Percentiles rank a stretch among this genome's conserved stretches.
These are phyloP conservation scores for Cucurbita maxima DNA, from an alignment of 306 rosid species.

Conservation along the genomic window DNA sequence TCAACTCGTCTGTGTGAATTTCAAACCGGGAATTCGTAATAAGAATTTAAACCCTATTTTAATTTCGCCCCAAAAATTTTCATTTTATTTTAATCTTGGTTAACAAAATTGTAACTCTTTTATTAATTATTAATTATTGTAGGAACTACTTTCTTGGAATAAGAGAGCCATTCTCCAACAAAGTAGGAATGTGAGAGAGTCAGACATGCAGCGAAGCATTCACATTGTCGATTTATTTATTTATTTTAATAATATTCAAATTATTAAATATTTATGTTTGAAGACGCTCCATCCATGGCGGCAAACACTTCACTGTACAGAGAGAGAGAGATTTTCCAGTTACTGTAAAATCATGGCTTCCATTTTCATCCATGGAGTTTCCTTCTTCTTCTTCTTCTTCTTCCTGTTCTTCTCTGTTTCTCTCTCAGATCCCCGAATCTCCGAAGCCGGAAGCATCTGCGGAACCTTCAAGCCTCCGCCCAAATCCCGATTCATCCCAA, in stretches of 20 bases:
- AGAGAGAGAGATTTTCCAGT: no score
- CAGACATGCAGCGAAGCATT: background rate
- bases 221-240: background rate
- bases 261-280: background rate
- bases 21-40: no score
- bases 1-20: no score
- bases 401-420: conserved; percentile 6
- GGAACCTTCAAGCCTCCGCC: conserved; percentile 18
- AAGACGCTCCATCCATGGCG: background rate
- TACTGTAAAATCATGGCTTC: background rate
- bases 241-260: background rate
- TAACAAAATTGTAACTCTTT: no score
- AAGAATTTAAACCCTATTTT: no score
- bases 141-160: background rate
- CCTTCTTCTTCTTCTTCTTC: conserved; percentile 7
- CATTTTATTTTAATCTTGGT: no score
- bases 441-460: conserved; percentile 33
- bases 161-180: background rate
- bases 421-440: conserved; percentile 45
- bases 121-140: no score
- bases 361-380: conserved; percentile 3
- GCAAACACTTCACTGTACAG: background rate
- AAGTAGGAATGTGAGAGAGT: background rate
- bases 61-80: no score
- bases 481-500: conserved; percentile 28